Conservation (phyloP, 768 basidiomycete species). For the Daedalea quercina region DNA sequence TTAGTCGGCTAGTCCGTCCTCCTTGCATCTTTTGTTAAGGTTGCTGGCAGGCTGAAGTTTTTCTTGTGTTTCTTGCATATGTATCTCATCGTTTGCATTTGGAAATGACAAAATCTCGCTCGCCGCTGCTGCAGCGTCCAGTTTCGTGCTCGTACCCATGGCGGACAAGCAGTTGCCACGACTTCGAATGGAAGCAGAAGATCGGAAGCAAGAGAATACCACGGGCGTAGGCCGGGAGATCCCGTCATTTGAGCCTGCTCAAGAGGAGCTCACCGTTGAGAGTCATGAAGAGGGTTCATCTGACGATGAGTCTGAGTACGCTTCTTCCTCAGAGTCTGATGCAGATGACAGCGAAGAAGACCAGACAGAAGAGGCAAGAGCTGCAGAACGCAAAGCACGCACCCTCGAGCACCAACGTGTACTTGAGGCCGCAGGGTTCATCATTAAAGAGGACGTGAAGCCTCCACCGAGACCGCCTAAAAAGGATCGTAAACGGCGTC, state of each 20-base stretch:
- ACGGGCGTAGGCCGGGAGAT: neutral
- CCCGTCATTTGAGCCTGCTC: slow-evolving; percentile 8
- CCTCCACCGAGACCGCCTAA: slow-evolving; percentile 36
- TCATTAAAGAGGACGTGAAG: slow-evolving; percentile 57
- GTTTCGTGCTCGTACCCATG: neutral
- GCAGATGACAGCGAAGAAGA: slow-evolving; percentile 29
- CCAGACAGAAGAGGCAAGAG: slow-evolving; percentile 35
- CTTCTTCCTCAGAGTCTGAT: slow-evolving; percentile 36
- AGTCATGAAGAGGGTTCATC: slow-evolving; percentile 22
- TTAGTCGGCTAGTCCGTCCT: slow-evolving; percentile 61
- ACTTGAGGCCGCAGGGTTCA: slow-evolving; percentile 83
- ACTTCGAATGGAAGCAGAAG: neutral
- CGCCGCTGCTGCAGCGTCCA: slow-evolving; percentile 3
- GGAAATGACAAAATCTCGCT: slow-evolving; percentile 14
- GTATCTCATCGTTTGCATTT: slow-evolving; percentile 19
- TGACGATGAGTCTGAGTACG: slow-evolving; percentile 34
- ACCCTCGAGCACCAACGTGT: slow-evolving; percentile 76
- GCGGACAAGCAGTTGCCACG: neutral
- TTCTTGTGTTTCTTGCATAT: slow-evolving; percentile 43
- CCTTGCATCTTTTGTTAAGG: slow-evolving; percentile 55
- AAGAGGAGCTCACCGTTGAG: slow-evolving; percentile 18
- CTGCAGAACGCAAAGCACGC: slow-evolving; percentile 50
- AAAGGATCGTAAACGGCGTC: slow-evolving; percentile 33
- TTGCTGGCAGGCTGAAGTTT: slow-evolving; percentile 75
- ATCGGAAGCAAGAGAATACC: neutral